Conservation (phyloP, 2,329 filamentous ascomycete genomes). For the Aspergillus nomiae region DNA sequence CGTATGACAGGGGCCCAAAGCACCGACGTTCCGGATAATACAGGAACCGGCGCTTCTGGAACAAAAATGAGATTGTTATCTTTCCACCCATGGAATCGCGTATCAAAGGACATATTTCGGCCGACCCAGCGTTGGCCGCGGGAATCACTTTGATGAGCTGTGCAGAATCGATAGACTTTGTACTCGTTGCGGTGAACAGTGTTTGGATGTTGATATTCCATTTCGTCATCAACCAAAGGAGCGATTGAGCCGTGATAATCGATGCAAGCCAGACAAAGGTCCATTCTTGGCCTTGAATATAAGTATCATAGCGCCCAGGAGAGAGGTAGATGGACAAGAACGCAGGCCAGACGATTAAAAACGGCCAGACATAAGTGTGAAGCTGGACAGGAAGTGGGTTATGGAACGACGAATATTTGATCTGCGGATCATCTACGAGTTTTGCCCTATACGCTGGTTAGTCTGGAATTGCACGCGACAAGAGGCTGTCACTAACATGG, state of each 20-base stretch:
- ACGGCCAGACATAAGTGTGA: slow-evolving; percentile 92
- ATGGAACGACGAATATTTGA: slow-evolving; percentile 83
- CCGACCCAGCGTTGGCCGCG: slow-evolving; percentile 80
- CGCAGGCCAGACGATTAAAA: slow-evolving; percentile 84
- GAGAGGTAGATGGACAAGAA: slow-evolving; percentile 88
- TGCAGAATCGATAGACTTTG: slow-evolving; percentile 70
- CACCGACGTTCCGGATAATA: slow-evolving; percentile 70
- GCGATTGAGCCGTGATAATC: slow-evolving; percentile 83
- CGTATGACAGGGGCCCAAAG: slow-evolving; percentile 83
- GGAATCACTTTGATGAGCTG: slow-evolving; percentile 91
- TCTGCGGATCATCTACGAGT: slow-evolving; percentile 90
- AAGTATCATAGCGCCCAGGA: slow-evolving; percentile 79
- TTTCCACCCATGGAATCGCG: slow-evolving; percentile 75
- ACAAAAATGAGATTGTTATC: slow-evolving; percentile 82
- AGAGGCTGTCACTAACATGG: slow-evolving; percentile 29
- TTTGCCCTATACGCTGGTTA: slow-evolving; percentile 59
- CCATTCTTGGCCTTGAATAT: slow-evolving; percentile 96
- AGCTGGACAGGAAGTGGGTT: slow-evolving; percentile 79
- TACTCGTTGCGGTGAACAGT: slow-evolving; percentile 75
- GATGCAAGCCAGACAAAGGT: slow-evolving; percentile 91
- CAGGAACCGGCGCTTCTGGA: slow-evolving; percentile 96
- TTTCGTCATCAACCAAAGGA: slow-evolving; percentile 94
- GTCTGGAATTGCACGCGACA: slow-evolving; percentile 14
- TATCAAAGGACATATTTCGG: slow-evolving; percentile 82
- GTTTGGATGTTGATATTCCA: slow-evolving; percentile 91